Evolutionary conservation across 1,284 basidiomycete genomes (phyloP).

Genomic region (Pseudozyma pruni): DNA sequence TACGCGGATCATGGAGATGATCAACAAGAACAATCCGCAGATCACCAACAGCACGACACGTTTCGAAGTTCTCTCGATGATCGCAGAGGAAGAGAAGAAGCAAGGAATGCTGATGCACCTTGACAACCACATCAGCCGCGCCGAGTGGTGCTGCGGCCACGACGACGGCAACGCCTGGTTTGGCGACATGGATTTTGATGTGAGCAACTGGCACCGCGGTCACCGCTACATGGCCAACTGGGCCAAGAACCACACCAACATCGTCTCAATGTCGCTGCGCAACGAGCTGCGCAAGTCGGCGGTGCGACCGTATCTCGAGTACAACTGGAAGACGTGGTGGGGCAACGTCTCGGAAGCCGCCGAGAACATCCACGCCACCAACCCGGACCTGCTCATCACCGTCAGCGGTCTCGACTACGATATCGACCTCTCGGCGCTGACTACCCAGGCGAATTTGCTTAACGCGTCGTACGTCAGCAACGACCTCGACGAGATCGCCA

Average conservation of each 20-base stretch:
- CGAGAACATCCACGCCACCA: conserved; percentile 41
- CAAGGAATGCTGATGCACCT: conserved; percentile 42
- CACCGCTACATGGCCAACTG: conserved; percentile 46
- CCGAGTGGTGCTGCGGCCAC: conserved; percentile 45
- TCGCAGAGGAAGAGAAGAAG: conserved; percentile 38
- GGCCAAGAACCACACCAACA: conserved; percentile 46
- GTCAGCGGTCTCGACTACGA: conserved; percentile 45
- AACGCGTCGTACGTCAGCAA: conserved; percentile 26
- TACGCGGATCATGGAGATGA: conserved; percentile 36
- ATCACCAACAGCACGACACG: conserved; percentile 35
- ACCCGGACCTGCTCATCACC: conserved; percentile 46
- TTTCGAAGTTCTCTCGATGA: conserved; percentile 24
- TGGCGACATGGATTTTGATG: conserved; percentile 31
- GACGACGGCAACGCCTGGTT: conserved; percentile 49
- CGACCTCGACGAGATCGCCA: conserved; percentile 25
- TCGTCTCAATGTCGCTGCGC: conserved; percentile 41
- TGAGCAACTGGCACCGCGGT: conserved; percentile 37
- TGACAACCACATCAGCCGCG: conserved; percentile 43
- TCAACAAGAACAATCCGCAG: conserved; percentile 30
- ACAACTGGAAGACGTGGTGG: conserved; percentile 47
- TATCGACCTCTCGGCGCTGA: conserved; percentile 39
- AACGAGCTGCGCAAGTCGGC: conserved; percentile 43
- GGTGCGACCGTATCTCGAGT: conserved; percentile 16
- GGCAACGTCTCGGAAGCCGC: conserved; percentile 38
- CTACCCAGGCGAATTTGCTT: conserved; percentile 23